phyloP scores from a whole-genome alignment of 257 asterid genomes.

The Primulina huaijiensis region DNA sequence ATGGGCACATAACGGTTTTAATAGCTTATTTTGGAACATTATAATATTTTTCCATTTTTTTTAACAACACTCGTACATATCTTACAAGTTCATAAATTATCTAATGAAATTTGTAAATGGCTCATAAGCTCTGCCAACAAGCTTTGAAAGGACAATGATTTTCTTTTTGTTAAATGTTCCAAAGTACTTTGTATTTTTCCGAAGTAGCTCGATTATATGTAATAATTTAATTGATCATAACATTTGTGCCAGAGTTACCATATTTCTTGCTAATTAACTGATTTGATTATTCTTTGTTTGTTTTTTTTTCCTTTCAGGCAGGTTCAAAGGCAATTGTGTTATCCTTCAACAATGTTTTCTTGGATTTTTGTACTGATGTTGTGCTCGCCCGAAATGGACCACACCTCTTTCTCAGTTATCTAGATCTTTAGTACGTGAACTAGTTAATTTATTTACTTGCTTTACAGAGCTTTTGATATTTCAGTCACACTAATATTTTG shows the following conservation, averaged over 20 bases:
- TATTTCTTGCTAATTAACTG: slow-evolving; percentile 21
- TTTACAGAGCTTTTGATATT: slow-evolving; percentile 15
- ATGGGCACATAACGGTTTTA: too few species aligned
- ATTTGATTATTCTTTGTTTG: slow-evolving; percentile 4
- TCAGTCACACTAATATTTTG: slow-evolving; percentile 9
- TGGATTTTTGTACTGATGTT: slow-evolving; percentile 54
- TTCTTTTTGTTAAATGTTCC: not conserved
- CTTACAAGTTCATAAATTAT: too few species aligned
- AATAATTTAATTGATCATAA: not conserved
- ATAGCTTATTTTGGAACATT: too few species aligned
- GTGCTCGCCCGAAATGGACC: slow-evolving; percentile 62
- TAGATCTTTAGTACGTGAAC: slow-evolving; percentile 56
- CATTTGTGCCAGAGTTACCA: not conserved
- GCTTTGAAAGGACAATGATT: not conserved
- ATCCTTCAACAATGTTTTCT: slow-evolving; percentile 56
- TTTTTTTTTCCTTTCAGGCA: slow-evolving; percentile 46
- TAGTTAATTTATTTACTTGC: not conserved
- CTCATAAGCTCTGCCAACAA: not conserved
- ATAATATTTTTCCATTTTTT: too few species aligned
- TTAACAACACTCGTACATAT: not conserved
- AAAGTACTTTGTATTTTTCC: not conserved
- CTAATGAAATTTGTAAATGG: not conserved
- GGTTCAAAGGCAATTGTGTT: slow-evolving; percentile 53
- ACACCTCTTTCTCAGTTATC: slow-evolving; percentile 73
- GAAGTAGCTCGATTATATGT: not conserved